Base-by-base conservation (phyloP, 345 rosid species). In the Litchi chinensis region DNA sequence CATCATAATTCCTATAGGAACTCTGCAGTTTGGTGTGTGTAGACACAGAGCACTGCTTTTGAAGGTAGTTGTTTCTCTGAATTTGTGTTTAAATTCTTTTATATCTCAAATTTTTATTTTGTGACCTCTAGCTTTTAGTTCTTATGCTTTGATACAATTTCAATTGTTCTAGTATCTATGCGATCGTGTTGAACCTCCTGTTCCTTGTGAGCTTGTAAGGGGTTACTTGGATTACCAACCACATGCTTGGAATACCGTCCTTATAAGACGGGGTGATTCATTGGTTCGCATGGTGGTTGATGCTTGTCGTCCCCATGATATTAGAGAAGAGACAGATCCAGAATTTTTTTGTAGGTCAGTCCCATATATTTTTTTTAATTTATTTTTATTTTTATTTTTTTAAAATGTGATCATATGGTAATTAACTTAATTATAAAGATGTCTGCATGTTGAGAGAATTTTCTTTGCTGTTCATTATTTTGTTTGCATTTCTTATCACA, bases 171-270 rank as follows among this genome's bases (percentile, higher is more conserved):
- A 94, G 99, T 94, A 93, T 85, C 91, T 96, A 50, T 96, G 99
- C 75, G 99, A 96, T 68, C 89, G 99, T 63, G 92, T 94, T 95
- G 90, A 91, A 68, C 99, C 98, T 76, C 97, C 98, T 48, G 77
- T 96, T 60, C 98, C 94, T 26, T 96, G 99, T 74, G 99, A 96
- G 90, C 97, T 96, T 89, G 94, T 96, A 60, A 93, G 99, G 87
- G 99, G 99, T 26, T 96, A 96, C 87, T 83, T 94, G 81, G 98
- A 94, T 86, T 96, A 89, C 84, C 77, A 82, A 83, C 98, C 98
- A 50, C 99, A 94, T 89, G 98, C 98, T 26, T 96, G 99, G 99
- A 96, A 96, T 82, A 81, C 85, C 70, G 80, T 94, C 79, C 89
- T 86, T 65, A 79, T 89, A 15, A 92, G 85, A 84, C 89, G 79